These are phyloP conservation scores for Brettanomyces nanus DNA, from an alignment of 805 yeast species.

Conservation along the genomic window DNA sequence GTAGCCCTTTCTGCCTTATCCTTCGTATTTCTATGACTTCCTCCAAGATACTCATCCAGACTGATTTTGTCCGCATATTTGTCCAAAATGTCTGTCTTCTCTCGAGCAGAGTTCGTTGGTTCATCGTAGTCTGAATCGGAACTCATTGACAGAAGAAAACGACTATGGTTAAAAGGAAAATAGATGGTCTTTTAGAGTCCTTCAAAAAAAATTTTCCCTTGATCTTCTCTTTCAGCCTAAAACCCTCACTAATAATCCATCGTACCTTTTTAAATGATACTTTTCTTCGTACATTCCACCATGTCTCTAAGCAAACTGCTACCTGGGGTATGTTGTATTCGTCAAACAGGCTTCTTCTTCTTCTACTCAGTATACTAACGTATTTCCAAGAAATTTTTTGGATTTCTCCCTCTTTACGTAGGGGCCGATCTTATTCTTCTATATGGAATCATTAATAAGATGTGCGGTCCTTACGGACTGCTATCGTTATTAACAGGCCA, in stretches of 20 bases:
- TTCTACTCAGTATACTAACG: slow-evolving; percentile 4
- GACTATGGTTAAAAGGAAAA: no score
- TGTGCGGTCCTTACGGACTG: slow-evolving; percentile 82
- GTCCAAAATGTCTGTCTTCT: slow-evolving; percentile 45
- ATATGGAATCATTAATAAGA: slow-evolving; percentile 74
- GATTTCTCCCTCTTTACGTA: slow-evolving; percentile 65
- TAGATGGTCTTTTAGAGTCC: no score
- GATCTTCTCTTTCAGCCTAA: no score
- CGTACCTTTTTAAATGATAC: no score
- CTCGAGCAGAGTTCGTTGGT: slow-evolving; percentile 15
- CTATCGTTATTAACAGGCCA: slow-evolving; percentile 85
- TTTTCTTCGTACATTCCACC: no score
- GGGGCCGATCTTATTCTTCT: slow-evolving; percentile 82
- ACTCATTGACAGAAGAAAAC: no score
- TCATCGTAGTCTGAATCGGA: not conserved
- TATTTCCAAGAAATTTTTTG: slow-evolving; percentile 55
- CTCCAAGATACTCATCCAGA: slow-evolving; percentile 45
- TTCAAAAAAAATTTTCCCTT: no score
- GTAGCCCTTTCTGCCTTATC: slow-evolving; percentile 95
- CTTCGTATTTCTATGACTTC: slow-evolving; percentile 51
- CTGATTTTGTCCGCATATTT: slow-evolving; percentile 59
- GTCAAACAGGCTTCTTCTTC: no score
- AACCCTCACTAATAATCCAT: no score
- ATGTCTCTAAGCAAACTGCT: slow-evolving; percentile 12
- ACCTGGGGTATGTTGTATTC: slow-evolving; percentile 14